Conservation (phyloP, 2,329 filamentous ascomycete genomes). For the Penicillium olsonii region DNA sequence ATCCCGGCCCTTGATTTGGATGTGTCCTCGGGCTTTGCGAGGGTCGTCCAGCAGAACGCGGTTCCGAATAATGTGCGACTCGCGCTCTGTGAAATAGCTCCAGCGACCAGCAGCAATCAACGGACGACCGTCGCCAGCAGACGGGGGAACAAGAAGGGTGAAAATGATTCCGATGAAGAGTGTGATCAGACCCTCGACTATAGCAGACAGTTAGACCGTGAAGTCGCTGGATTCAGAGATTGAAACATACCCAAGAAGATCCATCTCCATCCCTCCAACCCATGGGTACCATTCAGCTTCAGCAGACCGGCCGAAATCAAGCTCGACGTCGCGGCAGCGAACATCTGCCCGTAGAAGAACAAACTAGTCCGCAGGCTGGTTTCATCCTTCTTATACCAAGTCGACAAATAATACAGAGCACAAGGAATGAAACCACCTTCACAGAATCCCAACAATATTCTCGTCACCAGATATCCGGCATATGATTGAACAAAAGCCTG, state of each 20-base stretch:
- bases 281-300: slow-evolving; percentile 51
- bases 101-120: slow-evolving; percentile 39
- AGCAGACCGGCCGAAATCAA: slow-evolving; percentile 46
- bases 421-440: slow-evolving; percentile 61
- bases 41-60: slow-evolving; percentile 50
- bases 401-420: slow-evolving; percentile 50
- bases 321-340: slow-evolving; percentile 48
- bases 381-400: slow-evolving; percentile 58
- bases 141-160: slow-evolving; percentile 43
- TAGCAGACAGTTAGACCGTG: no score
- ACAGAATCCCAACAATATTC: slow-evolving; percentile 55
- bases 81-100: slow-evolving; percentile 47
- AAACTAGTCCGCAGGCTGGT: slow-evolving; percentile 55
- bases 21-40: slow-evolving; percentile 36
- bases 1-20: slow-evolving; percentile 41
- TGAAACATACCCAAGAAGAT: slow-evolving; percentile 45
- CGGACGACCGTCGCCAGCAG: slow-evolving; percentile 37
- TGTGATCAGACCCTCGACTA: slow-evolving; percentile 57
- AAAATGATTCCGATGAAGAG: slow-evolving; percentile 45
- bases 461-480: slow-evolving; percentile 51
- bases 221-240: background rate
- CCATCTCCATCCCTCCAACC: slow-evolving; percentile 59
- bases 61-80: slow-evolving; percentile 44
- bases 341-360: slow-evolving; percentile 60
- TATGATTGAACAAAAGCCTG: slow-evolving; percentile 55